Percentiles rank a stretch among this genome's conserved stretches.
These are phyloP conservation scores for Starmerella riodocensis DNA, from an alignment of 805 yeast species.

Conservation along the genomic window DNA sequence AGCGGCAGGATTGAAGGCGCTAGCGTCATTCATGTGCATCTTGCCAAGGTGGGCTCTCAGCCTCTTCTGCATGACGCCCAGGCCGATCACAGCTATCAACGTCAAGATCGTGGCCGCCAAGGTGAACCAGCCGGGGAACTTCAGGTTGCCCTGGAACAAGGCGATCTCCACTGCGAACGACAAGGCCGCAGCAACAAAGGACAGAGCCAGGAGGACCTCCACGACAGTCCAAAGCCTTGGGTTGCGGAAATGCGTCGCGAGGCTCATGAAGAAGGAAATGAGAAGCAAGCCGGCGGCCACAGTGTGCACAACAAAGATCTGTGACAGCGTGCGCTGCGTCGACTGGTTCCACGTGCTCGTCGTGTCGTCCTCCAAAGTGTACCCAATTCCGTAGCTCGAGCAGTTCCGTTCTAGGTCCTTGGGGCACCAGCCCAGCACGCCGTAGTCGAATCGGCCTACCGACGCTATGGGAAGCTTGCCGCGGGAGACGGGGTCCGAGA, in stretches of 20 bases:
- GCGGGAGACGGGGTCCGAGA: constrained; percentile 47
- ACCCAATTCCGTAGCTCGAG: constrained; percentile 19
- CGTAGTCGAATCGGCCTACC: constrained; percentile 41
- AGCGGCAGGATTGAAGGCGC: constrained; percentile 2
- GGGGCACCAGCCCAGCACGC: constrained; percentile 59
- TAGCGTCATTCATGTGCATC: constrained; percentile 4
- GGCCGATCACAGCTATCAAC: constrained; percentile 48
- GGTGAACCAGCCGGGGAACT: constrained; percentile 79
- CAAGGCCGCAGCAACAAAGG: constrained; percentile 55
- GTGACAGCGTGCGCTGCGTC: constrained; percentile 40
- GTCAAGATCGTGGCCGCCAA: constrained; percentile 53
- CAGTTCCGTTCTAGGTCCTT: constrained; percentile 26
- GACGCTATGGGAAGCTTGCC: constrained; percentile 36
- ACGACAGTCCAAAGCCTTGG: constrained; percentile 37
- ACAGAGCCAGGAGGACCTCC: constrained; percentile 48
- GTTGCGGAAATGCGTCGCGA: constrained; percentile 32
- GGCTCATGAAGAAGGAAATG: constrained; percentile 32
- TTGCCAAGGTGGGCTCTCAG: constrained; percentile 30
- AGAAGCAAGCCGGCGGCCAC: constrained; percentile 45
- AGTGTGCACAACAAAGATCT: constrained; percentile 53
- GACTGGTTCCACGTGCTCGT: constrained; percentile 47
- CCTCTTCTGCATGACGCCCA: constrained; percentile 63
- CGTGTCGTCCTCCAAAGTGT: constrained; percentile 23
- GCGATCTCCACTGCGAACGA: constrained; percentile 73
- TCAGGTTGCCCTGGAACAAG: constrained; percentile 58